Conservation (phyloP, 2,329 filamentous ascomycete genomes). For the Teratosphaeria viscida region DNA sequence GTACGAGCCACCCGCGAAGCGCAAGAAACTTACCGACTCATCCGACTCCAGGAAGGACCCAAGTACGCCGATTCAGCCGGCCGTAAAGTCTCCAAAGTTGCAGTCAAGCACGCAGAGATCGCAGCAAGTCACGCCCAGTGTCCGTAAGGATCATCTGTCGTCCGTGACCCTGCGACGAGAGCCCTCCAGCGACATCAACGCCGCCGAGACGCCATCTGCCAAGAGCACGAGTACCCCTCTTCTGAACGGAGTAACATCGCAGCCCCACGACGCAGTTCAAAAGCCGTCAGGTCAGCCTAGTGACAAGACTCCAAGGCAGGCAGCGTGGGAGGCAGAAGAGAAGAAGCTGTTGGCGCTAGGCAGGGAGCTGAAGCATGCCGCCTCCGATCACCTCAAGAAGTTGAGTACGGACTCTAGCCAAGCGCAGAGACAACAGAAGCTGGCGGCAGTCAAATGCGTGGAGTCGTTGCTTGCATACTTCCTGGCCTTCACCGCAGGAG, state of each 20-base stretch:
- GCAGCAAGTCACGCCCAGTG: constrained; percentile 15
- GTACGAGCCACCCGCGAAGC: constrained; percentile 15
- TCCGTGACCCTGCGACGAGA: constrained; percentile 16
- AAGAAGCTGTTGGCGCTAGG: constrained; percentile 32
- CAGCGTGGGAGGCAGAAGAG: constrained; percentile 29
- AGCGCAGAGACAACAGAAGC: constrained; percentile 14
- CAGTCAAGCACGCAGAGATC: constrained; percentile 11
- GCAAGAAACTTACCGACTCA: constrained; percentile 8
- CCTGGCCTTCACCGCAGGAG: constrained; percentile 24
- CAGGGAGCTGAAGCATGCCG: constrained; percentile 37
- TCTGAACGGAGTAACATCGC: constrained; percentile 4
- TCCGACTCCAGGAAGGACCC: constrained; percentile 11
- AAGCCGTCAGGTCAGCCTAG: constrained; percentile 5
- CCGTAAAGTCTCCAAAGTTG: constrained; percentile 11
- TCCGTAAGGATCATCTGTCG: constrained; percentile 18
- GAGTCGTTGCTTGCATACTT: constrained; percentile 35
- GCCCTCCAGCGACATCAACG: constrained; percentile 14
- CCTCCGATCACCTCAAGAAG: constrained; percentile 26
- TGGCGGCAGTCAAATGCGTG: constrained; percentile 31
- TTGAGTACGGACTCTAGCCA: constrained; percentile 1
- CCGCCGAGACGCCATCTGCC: constrained; percentile 15
- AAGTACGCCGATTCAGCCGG: constrained; percentile 16
- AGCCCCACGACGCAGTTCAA: constrained; percentile 2
- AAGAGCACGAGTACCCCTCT: constrained; percentile 13
- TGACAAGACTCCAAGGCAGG: constrained; percentile 22